Evolutionary conservation across 2,329 filamentous ascomycete genomes (phyloP), one percentile per base, ranked within the genome.

Genomic region (Lecanoromycetidae sp.): DNA sequence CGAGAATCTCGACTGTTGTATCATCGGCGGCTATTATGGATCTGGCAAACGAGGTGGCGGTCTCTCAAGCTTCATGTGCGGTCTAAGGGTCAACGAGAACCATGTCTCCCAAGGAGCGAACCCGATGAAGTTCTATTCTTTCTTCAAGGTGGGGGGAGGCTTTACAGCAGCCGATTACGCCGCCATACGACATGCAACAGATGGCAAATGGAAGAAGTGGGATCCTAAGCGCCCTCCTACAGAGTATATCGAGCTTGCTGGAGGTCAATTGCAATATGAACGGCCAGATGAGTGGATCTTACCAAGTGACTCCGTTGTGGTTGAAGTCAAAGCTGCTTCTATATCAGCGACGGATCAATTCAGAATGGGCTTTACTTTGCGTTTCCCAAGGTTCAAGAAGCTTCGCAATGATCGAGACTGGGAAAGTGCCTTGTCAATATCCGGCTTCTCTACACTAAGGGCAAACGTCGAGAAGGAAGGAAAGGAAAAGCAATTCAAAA

Each of bases 91-190:
- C 1, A 80, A 87, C 43, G 76, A 83, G 54, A 76, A 80, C 51
- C 75, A 84, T 26, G 72, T 82, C 27, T 67, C 71, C 29, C 64
- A 65, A 20, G 69, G 67, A 9, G 57, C 63, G 4, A 74, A 79
- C 52, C 74, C 79, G 0, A 82, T 85, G 64, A 87, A 86, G 62
- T 93, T 80, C 59, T 84, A 80, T 57, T 94, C 87, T n/a, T 95
- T 98, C 67, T 94, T 88, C 72, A 95, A 91, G 63, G 91, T 98
- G 13, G 91, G 91, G n/a, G 91, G 91, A 44, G 91, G 91, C 0
- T 88, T 96, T 61, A 80, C 77, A 12, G 82, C 79, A 0, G 78
- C 84, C 44, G 91, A 98, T 58, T 96, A 94, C 61, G 79, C 82
- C 0, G 78, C 82, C 48, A 81, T 98, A 37, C 74, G 79, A 4